These are phyloP conservation scores for Marchantia polymorpha DNA, from an alignment of 225 moss, liverwort and hornwort species.

Conservation along the genomic window DNA sequence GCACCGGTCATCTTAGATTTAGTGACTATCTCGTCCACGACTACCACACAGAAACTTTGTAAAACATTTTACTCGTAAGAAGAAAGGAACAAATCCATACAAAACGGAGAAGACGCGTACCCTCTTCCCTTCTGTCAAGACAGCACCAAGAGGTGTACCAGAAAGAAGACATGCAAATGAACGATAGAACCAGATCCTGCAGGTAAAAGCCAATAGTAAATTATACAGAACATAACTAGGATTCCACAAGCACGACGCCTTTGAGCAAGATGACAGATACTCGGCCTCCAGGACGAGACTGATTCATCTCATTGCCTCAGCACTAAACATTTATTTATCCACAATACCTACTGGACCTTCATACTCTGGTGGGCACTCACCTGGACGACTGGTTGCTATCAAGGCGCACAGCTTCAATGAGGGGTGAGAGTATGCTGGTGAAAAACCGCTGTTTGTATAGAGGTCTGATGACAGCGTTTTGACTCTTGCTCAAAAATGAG, in stretches of 20 bases:
- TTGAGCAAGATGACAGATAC: neutral
- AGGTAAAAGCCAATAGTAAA: neutral
- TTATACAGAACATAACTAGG: neutral
- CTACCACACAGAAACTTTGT: neutral
- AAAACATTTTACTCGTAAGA: too few species aligned
- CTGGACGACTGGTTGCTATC: constrained; percentile 43
- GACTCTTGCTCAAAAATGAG: constrained; percentile 52
- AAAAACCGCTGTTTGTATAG: constrained; percentile 85
- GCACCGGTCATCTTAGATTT: neutral
- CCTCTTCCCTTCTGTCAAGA: constrained; percentile 61
- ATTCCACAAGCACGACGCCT: neutral
- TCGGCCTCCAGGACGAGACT: too few species aligned
- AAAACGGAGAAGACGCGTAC: constrained; percentile 22
- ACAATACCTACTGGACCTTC: neutral
- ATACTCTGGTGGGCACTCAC: constrained; percentile 30
- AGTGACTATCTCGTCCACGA: neutral
- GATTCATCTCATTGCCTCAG: neutral
- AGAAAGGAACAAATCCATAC: neutral
- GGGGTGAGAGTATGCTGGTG: constrained; percentile 57
- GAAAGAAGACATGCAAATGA: constrained; percentile 62
- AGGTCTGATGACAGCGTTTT: constrained; percentile 65
- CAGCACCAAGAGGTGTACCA: constrained; percentile 57
- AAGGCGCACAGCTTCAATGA: constrained; percentile 56
- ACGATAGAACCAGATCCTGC: constrained; percentile 73
- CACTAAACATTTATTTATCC: neutral